These are phyloP conservation scores for Aspergillus fijiensis DNA, from an alignment of 2,329 filamentous ascomycete species.

Conservation along the genomic window DNA sequence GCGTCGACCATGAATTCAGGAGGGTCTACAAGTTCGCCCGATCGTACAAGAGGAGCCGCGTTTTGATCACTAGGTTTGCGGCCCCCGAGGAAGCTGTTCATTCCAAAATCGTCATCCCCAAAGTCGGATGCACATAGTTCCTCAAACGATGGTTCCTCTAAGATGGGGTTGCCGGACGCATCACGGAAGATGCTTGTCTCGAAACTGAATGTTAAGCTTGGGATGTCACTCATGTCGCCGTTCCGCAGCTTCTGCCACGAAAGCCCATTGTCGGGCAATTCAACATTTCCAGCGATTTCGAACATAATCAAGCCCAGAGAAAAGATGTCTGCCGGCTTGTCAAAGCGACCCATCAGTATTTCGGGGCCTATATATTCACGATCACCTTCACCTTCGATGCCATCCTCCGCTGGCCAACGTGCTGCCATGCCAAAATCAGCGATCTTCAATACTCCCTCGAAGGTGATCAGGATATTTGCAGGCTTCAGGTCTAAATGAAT, in stretches of 20 bases:
- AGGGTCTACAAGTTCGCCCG: slow-evolving; percentile 64
- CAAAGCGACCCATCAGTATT: slow-evolving; percentile 79
- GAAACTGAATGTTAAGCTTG: slow-evolving; percentile 77
- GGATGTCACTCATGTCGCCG: slow-evolving; percentile 85
- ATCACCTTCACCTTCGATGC: slow-evolving; percentile 88
- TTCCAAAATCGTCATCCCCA: slow-evolving; percentile 46
- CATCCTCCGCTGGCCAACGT: slow-evolving; percentile 69
- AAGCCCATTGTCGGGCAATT: slow-evolving; percentile 86
- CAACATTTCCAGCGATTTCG: slow-evolving; percentile 90
- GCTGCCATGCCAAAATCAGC: slow-evolving; percentile 72
- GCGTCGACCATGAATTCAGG: slow-evolving; percentile 87
- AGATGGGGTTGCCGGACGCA: slow-evolving; percentile 67
- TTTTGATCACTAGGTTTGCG: slow-evolving; percentile 27
- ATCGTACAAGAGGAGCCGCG: slow-evolving; percentile 37
- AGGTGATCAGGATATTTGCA: slow-evolving; percentile 65
- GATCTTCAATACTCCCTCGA: slow-evolving; percentile 65
- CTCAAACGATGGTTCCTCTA: slow-evolving; percentile 45
- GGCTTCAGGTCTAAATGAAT: slow-evolving; percentile 68
- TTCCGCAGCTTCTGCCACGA: slow-evolving; percentile 88
- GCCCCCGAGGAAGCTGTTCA: slow-evolving; percentile 34
- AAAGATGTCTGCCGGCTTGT: slow-evolving; percentile 91
- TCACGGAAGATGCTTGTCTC: slow-evolving; percentile 72
- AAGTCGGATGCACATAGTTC: slow-evolving; percentile 45
- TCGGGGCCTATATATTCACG: slow-evolving; percentile 95
- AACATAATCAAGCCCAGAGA: slow-evolving; percentile 91